These are phyloP conservation scores for Aspergillus bombycis DNA, from an alignment of 2,329 filamentous ascomycete species.

Conservation along the genomic window DNA sequence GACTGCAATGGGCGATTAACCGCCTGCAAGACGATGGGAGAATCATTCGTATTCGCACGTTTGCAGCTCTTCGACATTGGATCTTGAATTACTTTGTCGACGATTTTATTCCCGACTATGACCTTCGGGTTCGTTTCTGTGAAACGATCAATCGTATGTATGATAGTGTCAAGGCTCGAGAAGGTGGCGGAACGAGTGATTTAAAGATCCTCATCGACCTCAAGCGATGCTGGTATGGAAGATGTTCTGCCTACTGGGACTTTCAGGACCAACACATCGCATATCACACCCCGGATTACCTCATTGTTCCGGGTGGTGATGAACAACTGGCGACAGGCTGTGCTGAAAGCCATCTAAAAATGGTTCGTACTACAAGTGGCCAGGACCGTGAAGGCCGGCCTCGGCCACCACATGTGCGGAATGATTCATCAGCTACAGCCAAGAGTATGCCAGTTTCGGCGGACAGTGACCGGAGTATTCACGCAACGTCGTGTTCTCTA, in stretches of 20 bases:
- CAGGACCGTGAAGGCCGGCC: constrained; percentile 16
- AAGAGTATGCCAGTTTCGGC: constrained; percentile 41
- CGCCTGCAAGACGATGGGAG: constrained; percentile 81
- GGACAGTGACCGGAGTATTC: constrained; percentile 56
- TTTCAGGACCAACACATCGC: constrained; percentile 65
- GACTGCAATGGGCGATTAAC: constrained; percentile 82
- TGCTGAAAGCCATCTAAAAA: constrained; percentile 22
- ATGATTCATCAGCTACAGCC: constrained; percentile 39
- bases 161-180: constrained; percentile 53
- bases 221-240: constrained; percentile 95
- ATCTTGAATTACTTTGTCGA: constrained; percentile 97
- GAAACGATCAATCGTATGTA: constrained; percentile 71
- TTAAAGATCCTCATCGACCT: constrained; percentile 90
- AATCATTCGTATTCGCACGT: constrained; percentile 92
- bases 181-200: constrained; percentile 61
- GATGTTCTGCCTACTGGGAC: constrained; percentile 90
- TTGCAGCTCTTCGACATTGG: constrained; percentile 95
- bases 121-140: constrained; percentile 78
- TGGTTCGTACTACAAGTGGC: constrained; percentile 20
- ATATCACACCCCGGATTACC: constrained; percentile 62
- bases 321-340: constrained; percentile 34
- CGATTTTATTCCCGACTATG: constrained; percentile 80
- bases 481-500: constrained; percentile 63
- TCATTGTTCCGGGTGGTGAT: constrained; percentile 74
- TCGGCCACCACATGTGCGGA: constrained; percentile 35